Base-by-base conservation (phyloP, 495 filamentous ascomycete species). In the Penicillium psychrofluorescens region DNA sequence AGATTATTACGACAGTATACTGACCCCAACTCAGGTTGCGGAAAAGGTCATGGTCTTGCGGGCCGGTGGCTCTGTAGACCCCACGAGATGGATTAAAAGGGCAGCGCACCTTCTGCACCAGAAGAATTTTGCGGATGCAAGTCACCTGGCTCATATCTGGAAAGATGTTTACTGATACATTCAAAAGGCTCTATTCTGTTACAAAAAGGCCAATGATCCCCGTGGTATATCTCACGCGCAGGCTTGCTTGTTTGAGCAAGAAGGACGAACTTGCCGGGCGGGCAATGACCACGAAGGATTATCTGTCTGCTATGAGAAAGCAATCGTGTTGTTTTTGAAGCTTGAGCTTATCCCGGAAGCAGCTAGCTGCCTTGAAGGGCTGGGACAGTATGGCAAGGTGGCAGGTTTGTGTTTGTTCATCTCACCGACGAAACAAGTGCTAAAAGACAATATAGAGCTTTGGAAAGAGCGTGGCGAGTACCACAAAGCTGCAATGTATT, bases 401-500 rank as follows among this genome's bases (percentile, higher is more conserved):
- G 53, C 45, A 37, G 45, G 45, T 46, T 16, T 30, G 47, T 46
- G 32, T 5, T 7, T 7, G n/a, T 43, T 8, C 14, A 37, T 8
- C 15, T 22, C 13, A 7, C 3, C 29, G 11, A 15, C 4, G n/a
- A 10, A 16, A 22, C 7, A 8, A 12, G 22, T 36, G 38, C 35
- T 45, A n/a, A 49, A 12, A 16, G 2, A 6, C 6, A 11, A 15
- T 12, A 7, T 22, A 50, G 48, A 38, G 33, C 29, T 47, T n/a
- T 54, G 51, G 50, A 48, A 41, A 8, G 28, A 50, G 10, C 16
- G 36, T 15, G 43, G 35, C 0, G 29, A 43, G 11, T 43, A 52
- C 8, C 8, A 36, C 11, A 50, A 46, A 13, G 58, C 62, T 6
- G 61, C 58, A 0, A 8, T 15, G 3, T 35, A 54, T 2, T 65